These are phyloP conservation scores for Puccinia triticina DNA, from an alignment of 1,284 basidiomycete genomes.

Conservation along the genomic window DNA sequence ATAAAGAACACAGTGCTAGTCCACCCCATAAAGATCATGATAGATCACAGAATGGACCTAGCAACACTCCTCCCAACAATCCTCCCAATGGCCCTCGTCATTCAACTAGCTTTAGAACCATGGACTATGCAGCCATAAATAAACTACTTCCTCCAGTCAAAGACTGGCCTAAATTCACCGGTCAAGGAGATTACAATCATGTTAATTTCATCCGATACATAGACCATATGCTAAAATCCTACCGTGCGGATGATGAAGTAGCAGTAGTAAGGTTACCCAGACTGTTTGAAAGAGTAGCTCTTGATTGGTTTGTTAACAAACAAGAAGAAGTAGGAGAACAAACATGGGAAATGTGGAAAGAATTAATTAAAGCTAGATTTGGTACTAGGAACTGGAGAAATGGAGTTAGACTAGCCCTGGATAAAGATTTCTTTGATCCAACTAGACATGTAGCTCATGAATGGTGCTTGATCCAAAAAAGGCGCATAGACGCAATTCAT, in stretches of 20 bases:
- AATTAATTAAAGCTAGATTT: neutral
- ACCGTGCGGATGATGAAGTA: neutral
- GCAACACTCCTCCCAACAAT: too few relatives aligned
- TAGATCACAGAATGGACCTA: too few relatives aligned
- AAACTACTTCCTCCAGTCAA: neutral
- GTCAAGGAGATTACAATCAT: constrained; percentile 7
- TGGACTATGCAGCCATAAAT: neutral
- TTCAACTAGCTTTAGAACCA: too few relatives aligned
- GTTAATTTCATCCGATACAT: constrained; percentile 3
- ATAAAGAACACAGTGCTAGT: too few relatives aligned
- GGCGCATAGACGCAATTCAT: neutral
- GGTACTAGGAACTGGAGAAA: constrained; percentile 4
- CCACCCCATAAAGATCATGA: too few relatives aligned
- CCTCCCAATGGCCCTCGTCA: too few relatives aligned
- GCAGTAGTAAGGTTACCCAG: neutral
- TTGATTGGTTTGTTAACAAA: neutral
- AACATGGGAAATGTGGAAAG: neutral
- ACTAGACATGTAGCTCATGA: neutral
- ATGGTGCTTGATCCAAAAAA: neutral
- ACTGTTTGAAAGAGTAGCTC: neutral
- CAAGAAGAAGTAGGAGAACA: neutral
- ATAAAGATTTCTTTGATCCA: constrained; percentile 11
- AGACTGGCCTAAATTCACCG: neutral
- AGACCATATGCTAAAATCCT: neutral
- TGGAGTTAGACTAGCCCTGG: neutral